A percentile compares a stretch with the other conserved stretches of the same genome.
Conservation (phyloP, 1,284 basidiomycete species). For the Ustilago vetiveriae region DNA sequence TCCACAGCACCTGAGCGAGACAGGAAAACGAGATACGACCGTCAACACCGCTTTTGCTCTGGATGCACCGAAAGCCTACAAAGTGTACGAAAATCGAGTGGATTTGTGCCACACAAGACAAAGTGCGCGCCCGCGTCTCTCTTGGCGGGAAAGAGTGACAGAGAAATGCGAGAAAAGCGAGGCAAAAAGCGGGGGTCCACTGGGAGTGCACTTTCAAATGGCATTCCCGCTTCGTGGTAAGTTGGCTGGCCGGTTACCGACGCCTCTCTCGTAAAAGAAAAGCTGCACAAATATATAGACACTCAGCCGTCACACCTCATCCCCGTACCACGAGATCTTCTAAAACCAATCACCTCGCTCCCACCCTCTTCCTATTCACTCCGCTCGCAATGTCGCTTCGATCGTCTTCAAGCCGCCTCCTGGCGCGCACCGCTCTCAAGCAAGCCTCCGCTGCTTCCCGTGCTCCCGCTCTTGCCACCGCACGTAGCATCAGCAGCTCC, state of each 20-base stretch:
- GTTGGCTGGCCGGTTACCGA: background rate
- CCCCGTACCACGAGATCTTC: background rate
- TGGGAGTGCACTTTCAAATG: slow-evolving; percentile 1
- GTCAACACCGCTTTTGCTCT: slow-evolving; percentile 18
- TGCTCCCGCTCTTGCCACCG: slow-evolving; percentile 17
- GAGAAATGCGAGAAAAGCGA: background rate
- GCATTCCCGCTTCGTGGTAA: background rate
- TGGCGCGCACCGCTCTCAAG: slow-evolving; percentile 24
- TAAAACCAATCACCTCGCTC: background rate
- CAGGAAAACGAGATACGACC: slow-evolving; percentile 17
- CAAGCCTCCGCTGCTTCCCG: slow-evolving; percentile 2
- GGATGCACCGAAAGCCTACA: slow-evolving; percentile 2
- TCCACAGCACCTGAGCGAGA: no score
- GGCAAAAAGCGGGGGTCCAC: background rate
- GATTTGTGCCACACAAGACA: background rate
- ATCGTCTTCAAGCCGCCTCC: slow-evolving; percentile 31
- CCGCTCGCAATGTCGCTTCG: slow-evolving; percentile 29
- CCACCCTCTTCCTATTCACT: background rate
- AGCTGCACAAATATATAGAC: no score
- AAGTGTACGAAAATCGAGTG: background rate
- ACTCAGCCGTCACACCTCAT: background rate
- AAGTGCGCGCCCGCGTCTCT: background rate
- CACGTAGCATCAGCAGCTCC: slow-evolving; percentile 13
- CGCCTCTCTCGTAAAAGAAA: no score
- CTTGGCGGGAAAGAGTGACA: background rate